Conservation (phyloP, 108 stramenopile genomes). For the Stephanodiscus triporus region DNA sequence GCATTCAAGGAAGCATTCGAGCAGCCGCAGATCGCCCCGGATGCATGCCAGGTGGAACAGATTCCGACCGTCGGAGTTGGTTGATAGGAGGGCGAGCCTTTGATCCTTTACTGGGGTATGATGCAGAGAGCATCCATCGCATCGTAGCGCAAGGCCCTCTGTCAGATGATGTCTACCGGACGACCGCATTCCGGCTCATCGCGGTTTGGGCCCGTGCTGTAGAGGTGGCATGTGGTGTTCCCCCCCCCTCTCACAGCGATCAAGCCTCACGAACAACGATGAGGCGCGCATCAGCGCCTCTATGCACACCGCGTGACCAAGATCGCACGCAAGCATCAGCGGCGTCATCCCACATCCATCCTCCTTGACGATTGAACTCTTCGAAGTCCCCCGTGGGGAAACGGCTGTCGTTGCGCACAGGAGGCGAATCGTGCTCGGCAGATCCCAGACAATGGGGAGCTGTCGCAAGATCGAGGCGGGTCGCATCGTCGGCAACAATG, state of each 20-base stretch:
- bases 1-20: slow-evolving; percentile 53
- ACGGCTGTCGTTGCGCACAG: neutral
- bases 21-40: slow-evolving; percentile 48
- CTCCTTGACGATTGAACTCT: slow-evolving; percentile 19
- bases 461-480: neutral
- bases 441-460: slow-evolving; percentile 23
- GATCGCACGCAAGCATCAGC: slow-evolving; percentile 61
- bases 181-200: neutral
- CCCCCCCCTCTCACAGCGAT: slow-evolving; percentile 38
- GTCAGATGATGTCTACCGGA: neutral
- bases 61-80: slow-evolving; percentile 57
- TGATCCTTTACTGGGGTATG: slow-evolving; percentile 35
- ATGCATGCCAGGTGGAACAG: slow-evolving; percentile 68
- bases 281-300: slow-evolving; percentile 46
- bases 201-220: too few species aligned
- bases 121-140: slow-evolving; percentile 24
- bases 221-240: slow-evolving; percentile 46
- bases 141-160: slow-evolving; percentile 4
- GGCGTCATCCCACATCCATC: slow-evolving; percentile 35
- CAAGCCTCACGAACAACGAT: slow-evolving; percentile 18
- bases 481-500: neutral
- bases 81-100: slow-evolving; percentile 39
- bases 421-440: slow-evolving; percentile 24
- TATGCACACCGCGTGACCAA: slow-evolving; percentile 56
- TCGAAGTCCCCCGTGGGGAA: neutral